Evolutionary conservation across 306 rosid species (phyloP).

Genomic region (Vigna hirtella): DNA sequence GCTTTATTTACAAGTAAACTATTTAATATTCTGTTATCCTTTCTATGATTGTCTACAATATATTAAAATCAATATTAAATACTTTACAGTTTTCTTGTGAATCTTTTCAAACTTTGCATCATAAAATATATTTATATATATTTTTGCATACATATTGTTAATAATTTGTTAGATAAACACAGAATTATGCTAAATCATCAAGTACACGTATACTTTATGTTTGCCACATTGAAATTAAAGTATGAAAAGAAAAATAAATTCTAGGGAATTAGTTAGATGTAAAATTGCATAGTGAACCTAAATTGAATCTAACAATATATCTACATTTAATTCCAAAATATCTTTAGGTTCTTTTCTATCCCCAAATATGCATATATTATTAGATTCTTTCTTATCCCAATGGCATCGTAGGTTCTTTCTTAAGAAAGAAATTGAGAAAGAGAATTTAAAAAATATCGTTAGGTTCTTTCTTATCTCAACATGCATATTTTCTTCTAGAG

Average conservation of each 20-base stretch:
- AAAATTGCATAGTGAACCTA: not conserved
- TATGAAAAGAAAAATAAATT: not conserved
- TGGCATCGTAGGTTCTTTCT: not conserved
- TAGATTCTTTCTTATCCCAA: constrained; percentile 18
- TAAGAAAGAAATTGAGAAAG: not conserved
- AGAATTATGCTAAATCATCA: not conserved
- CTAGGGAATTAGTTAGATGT: not conserved
- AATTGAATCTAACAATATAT: not conserved
- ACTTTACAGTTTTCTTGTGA: not conserved
- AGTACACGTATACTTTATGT: not conserved
- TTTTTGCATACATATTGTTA: not conserved
- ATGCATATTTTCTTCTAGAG: not conserved
- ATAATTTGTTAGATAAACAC: not conserved
- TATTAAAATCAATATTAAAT: not conserved
- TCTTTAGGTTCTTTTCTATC: not conserved
- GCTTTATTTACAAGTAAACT: not conserved
- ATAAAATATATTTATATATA: no score
- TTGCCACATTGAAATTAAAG: not conserved
- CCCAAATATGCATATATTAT: not conserved
- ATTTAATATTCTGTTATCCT: not conserved
- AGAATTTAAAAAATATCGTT: not conserved
- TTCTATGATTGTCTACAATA: not conserved
- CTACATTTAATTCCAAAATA: not conserved
- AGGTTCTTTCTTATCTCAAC: not conserved
- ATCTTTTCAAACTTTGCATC: no score